phyloP scores from a whole-genome alignment of 306 rosid genomes.

The Pyrus communis region DNA sequence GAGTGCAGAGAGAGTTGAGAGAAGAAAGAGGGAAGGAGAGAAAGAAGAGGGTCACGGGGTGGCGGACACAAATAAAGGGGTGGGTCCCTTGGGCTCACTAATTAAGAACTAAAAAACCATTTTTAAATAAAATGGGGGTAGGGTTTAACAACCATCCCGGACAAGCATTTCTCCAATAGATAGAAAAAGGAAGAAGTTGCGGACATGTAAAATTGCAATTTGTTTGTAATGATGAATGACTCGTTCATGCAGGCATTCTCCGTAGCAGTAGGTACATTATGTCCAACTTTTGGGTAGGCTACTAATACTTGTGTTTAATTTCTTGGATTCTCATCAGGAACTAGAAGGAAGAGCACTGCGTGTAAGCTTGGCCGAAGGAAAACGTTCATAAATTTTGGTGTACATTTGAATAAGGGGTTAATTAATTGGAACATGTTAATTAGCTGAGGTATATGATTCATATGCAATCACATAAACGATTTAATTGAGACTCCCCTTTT shows the following conservation, averaged over 20 bases:
- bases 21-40: no score
- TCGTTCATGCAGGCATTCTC: background rate
- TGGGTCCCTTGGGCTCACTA: no score
- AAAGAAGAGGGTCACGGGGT: no score
- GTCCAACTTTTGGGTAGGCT: background rate
- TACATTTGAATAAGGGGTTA: constrained; percentile 6
- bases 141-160: background rate
- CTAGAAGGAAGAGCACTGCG: constrained; percentile 79
- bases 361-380: constrained; percentile 88
- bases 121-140: no score
- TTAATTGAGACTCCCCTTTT: constrained; percentile 13
- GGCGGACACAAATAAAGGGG: no score
- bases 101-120: no score
- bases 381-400: constrained; percentile 26
- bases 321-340: constrained; percentile 42
- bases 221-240: background rate
- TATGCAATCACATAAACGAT: background rate
- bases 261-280: no score
- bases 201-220: background rate
- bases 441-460: constrained; percentile 1
- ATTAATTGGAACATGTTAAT: background rate
- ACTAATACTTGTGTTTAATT: background rate
- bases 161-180: background rate
- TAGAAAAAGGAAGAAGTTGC: background rate
- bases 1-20: no score